Evolutionary conservation across 2,329 filamentous ascomycete genomes (phyloP).

Genomic region (Balansia obtecta): DNA sequence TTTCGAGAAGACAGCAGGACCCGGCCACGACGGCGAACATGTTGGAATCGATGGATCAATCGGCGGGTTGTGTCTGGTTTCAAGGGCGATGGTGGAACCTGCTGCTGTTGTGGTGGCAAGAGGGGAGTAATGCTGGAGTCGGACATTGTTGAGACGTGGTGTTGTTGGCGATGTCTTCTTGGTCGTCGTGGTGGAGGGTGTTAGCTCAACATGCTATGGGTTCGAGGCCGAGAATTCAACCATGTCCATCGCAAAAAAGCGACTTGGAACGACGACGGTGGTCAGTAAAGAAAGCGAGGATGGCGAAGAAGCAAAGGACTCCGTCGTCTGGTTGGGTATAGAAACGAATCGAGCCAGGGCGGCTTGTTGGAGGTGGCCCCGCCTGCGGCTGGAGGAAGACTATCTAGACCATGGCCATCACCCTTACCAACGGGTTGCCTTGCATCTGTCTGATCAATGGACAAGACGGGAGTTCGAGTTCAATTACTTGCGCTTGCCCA

Average conservation of each 20-base stretch:
- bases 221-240: not conserved
- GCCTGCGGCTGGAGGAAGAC: not conserved
- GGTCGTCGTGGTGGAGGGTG: not conserved
- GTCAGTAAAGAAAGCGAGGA: not conserved
- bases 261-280: not conserved
- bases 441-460: not conserved
- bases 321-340: no score
- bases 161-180: not conserved
- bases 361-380: not conserved
- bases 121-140: slow-evolving; percentile 1
- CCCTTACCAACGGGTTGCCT: not conserved
- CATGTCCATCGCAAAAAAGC: not conserved
- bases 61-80: slow-evolving; percentile 3
- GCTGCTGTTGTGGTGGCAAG: not conserved
- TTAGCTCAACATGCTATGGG: not conserved
- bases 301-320: not conserved
- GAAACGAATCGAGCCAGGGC: not conserved
- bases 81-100: not conserved
- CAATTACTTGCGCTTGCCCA: no score
- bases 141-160: not conserved
- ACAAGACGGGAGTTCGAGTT: no score
- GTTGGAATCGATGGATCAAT: slow-evolving; percentile 1
- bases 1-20: slow-evolving; percentile 21
- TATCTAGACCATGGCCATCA: not conserved
- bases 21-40: slow-evolving; percentile 5